Evolutionary conservation across 371 early-diverging fungal genomes (phyloP).

Genomic region (Actinomucor elegans): DNA sequence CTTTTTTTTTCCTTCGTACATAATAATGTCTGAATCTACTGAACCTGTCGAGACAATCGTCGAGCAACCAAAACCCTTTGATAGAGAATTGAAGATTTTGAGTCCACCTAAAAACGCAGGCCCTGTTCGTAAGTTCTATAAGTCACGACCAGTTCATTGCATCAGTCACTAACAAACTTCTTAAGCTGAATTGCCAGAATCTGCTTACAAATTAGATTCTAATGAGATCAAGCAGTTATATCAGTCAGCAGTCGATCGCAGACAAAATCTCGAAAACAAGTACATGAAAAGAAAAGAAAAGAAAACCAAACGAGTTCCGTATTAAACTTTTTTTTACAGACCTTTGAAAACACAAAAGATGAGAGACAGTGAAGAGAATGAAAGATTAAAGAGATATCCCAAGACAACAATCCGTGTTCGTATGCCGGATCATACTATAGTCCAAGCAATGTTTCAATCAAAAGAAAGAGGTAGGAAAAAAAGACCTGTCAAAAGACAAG

Average conservation of each 20-base stretch:
- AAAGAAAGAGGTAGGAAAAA: slow-evolving; percentile 45
- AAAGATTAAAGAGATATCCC: slow-evolving; percentile 46
- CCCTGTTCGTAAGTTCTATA: slow-evolving; percentile 33
- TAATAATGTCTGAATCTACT: background rate
- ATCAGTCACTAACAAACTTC: background rate
- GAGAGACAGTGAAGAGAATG: slow-evolving; percentile 43
- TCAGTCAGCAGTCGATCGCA: slow-evolving; percentile 38
- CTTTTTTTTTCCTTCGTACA: background rate
- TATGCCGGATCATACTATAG: slow-evolving; percentile 41
- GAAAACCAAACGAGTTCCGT: background rate
- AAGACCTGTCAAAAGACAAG: too few species aligned
- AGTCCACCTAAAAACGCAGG: slow-evolving; percentile 34
- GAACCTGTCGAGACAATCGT: background rate
- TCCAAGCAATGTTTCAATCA: slow-evolving; percentile 45
- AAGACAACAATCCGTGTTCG: slow-evolving; percentile 49
- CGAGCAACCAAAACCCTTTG: slow-evolving; percentile 2
- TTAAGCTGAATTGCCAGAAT: slow-evolving; percentile 43
- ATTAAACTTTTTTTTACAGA: slow-evolving; percentile 10
- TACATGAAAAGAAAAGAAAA: slow-evolving; percentile 3
- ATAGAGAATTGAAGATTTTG: slow-evolving; percentile 35
- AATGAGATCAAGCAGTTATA: slow-evolving; percentile 42
- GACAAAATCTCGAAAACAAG: slow-evolving; percentile 47
- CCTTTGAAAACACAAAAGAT: slow-evolving; percentile 52
- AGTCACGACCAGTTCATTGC: background rate
- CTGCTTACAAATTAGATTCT: slow-evolving; percentile 39